phyloP scores from a whole-genome alignment of 2,329 filamentous ascomycete genomes.

The Ramularia endophylla region DNA sequence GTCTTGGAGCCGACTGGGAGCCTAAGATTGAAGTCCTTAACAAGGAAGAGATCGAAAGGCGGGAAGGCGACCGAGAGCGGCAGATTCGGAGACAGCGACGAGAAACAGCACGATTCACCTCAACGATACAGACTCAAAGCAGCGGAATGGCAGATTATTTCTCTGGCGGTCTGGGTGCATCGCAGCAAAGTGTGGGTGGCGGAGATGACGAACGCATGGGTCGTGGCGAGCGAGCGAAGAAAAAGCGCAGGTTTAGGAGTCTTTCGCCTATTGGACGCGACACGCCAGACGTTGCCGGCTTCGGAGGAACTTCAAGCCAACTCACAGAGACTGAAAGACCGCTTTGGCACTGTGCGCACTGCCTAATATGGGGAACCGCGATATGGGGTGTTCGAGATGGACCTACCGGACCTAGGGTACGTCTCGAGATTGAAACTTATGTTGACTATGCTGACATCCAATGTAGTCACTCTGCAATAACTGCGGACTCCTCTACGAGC shows the following conservation, averaged over 20 bases:
- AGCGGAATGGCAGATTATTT: constrained; percentile 48
- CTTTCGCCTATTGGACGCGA: constrained; percentile 75
- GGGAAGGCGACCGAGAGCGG: constrained; percentile 87
- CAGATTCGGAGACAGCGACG: constrained; percentile 80
- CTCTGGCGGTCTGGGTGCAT: constrained; percentile 39
- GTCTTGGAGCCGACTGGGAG: constrained; percentile 57
- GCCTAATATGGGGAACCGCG: constrained; percentile 77
- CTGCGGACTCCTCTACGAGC: constrained; percentile 83
- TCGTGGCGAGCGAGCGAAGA: constrained; percentile 86
- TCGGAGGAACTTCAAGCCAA: constrained; percentile 58
- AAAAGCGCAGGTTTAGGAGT: constrained; percentile 87
- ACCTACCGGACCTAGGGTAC: constrained; percentile 73
- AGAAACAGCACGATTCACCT: constrained; percentile 77
- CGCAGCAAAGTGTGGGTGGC: constrained; percentile 35
- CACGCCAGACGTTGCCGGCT: constrained; percentile 67
- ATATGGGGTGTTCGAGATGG: constrained; percentile 96
- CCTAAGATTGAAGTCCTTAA: constrained; percentile 57
- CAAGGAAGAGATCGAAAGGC: constrained; percentile 96
- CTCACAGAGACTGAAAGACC: constrained; percentile 69
- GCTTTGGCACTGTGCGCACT: constrained; percentile 84
- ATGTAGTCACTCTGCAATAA: constrained; percentile 81
- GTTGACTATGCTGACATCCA: constrained; percentile 4
- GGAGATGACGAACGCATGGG: constrained; percentile 74
- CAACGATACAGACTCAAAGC: constrained; percentile 42
- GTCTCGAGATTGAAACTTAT: constrained; percentile 30